These are phyloP conservation scores for Mycosphaerelloides madeirae DNA, from an alignment of 2,329 filamentous ascomycete species.

Conservation along the genomic window DNA sequence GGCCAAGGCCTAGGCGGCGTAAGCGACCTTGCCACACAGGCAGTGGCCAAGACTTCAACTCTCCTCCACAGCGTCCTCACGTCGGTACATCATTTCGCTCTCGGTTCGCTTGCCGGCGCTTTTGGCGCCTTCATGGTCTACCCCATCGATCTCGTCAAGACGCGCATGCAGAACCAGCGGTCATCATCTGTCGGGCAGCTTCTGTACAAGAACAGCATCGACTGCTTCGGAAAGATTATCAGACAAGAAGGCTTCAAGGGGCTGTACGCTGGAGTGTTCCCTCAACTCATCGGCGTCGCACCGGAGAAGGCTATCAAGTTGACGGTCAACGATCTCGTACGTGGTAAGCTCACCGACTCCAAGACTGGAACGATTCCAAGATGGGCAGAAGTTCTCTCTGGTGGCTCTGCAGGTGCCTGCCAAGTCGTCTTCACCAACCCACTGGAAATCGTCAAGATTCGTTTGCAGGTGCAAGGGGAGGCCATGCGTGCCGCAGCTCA, in stretches of 20 bases:
- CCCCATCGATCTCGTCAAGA: slow-evolving; percentile 97
- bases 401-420: slow-evolving; percentile 84
- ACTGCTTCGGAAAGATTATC: slow-evolving; percentile 90
- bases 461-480: slow-evolving; percentile 94
- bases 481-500: slow-evolving; percentile 70
- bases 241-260: slow-evolving; percentile 86
- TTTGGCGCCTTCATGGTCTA: slow-evolving; percentile 99
- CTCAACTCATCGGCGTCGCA: slow-evolving; percentile 95
- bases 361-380: slow-evolving; percentile 68
- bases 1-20: slow-evolving; percentile 41
- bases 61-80: slow-evolving; percentile 63
- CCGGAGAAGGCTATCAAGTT: slow-evolving; percentile 99
- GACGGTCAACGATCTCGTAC: slow-evolving; percentile 92
- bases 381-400: slow-evolving; percentile 73
- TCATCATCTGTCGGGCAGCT: slow-evolving; percentile 74
- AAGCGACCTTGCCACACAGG: slow-evolving; percentile 49
- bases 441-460: slow-evolving; percentile 98
- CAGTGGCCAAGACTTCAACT: slow-evolving; percentile 52
- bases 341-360: slow-evolving; percentile 67
- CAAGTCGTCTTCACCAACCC: slow-evolving; percentile 99
- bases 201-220: slow-evolving; percentile 94
- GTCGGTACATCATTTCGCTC: slow-evolving; percentile 81
- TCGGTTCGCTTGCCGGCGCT: slow-evolving; percentile 86
- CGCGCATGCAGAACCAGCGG: slow-evolving; percentile 95
- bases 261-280: slow-evolving; percentile 89